phyloP scores from a whole-genome alignment of 78 protist species.

The Planoprotostelium fungivorum region DNA sequence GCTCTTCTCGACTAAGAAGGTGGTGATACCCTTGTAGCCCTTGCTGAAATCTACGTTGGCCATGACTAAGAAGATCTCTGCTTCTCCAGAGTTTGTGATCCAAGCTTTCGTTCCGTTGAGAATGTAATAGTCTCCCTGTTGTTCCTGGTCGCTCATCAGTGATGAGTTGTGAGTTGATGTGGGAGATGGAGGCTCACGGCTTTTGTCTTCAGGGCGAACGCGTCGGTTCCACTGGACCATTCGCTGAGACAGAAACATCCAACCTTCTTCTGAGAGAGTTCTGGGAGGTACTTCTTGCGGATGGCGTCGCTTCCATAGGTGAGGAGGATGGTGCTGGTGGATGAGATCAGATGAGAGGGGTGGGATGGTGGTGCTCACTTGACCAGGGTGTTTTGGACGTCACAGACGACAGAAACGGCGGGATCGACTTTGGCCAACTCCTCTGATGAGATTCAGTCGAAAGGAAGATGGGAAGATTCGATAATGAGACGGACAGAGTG shows the following conservation, averaged over 20 bases:
- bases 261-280: slow-evolving; percentile 61
- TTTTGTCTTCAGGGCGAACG: slow-evolving; percentile 83
- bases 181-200: slow-evolving; percentile 30
- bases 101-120: slow-evolving; percentile 89
- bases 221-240: slow-evolving; percentile 84
- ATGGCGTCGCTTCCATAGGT: slow-evolving; percentile 69
- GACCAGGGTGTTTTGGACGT: slow-evolving; percentile 68
- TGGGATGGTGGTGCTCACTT: slow-evolving; percentile 2
- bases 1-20: slow-evolving; percentile 77
- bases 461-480: too few relatives aligned
- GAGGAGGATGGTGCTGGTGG: slow-evolving; percentile 38
- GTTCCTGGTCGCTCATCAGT: not conserved
- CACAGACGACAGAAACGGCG: slow-evolving; percentile 61
- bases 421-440: slow-evolving; percentile 82
- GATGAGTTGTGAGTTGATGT: not conserved
- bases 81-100: slow-evolving; percentile 90
- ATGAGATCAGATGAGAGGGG: not conserved
- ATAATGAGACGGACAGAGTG: too few relatives aligned
- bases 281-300: slow-evolving; percentile 63
- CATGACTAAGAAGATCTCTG: slow-evolving; percentile 85
- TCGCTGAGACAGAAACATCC: slow-evolving; percentile 91
- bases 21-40: slow-evolving; percentile 90
- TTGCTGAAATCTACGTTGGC: slow-evolving; percentile 79
- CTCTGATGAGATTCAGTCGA: slow-evolving; percentile 30
- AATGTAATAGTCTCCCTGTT: slow-evolving; percentile 67